Percentiles rank a stretch among this genome's conserved stretches.
Conservation (phyloP, 139 green algal species). For the Auxenochlorella pyrenoidosa region DNA sequence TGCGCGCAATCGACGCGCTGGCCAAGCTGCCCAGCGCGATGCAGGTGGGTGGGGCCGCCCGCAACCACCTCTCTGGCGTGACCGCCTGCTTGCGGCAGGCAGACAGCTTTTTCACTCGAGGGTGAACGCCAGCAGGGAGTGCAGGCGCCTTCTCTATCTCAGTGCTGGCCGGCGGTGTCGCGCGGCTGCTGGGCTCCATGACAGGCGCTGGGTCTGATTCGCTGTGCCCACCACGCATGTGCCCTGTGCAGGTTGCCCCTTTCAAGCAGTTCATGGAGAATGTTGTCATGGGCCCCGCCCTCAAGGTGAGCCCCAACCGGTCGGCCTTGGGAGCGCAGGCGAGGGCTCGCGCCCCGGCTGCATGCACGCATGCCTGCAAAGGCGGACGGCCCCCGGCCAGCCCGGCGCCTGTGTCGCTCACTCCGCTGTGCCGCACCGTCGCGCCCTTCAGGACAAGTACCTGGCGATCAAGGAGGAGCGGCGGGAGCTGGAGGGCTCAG, state of each 20-base stretch:
- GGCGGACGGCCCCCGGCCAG: too few species aligned
- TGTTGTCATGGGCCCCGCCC: conserved; percentile 43
- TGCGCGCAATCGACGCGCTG: conserved; percentile 86
- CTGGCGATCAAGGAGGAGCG: conserved; percentile 54
- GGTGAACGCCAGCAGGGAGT: too few species aligned
- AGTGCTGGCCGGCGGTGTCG: neutral
- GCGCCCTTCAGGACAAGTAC: conserved; percentile 57
- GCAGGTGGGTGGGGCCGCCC: neutral
- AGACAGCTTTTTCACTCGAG: too few species aligned
- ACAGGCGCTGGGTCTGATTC: neutral
- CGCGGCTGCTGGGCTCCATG: neutral
- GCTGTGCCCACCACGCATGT: too few species aligned
- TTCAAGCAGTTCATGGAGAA: conserved; percentile 79
- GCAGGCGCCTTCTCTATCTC: neutral
- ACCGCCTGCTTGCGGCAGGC: too few species aligned
- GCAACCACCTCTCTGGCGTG: too few species aligned
- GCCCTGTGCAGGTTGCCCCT: conserved; percentile 24
- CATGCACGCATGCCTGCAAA: too few species aligned
- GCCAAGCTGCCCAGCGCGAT: conserved; percentile 62
- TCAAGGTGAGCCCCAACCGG: conserved; percentile 4
- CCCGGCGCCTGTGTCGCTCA: too few species aligned
- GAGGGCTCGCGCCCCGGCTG: too few species aligned
- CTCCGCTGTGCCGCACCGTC: neutral
- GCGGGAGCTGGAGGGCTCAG: conserved; percentile 52
- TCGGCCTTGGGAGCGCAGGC: neutral